phyloP scores from a whole-genome alignment of 805 yeast genomes.

The Metschnikowia similis region DNA sequence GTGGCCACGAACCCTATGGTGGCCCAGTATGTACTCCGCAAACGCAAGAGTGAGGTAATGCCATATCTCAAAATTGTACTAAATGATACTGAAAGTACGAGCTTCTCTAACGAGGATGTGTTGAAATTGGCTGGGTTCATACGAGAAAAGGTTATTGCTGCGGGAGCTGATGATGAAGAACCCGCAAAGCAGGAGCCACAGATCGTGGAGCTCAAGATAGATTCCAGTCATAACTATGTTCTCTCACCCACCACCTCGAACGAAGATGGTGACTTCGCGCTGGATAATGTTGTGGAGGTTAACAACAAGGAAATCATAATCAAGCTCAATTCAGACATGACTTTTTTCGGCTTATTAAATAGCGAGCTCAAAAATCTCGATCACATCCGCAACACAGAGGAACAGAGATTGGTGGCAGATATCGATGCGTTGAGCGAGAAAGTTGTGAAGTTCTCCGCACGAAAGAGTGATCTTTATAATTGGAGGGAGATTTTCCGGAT shows the following conservation, averaged over 20 bases:
- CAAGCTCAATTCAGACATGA: slow-evolving; percentile 50
- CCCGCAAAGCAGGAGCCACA: slow-evolving; percentile 7
- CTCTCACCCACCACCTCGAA: slow-evolving; percentile 24
- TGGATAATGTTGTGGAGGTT: slow-evolving; percentile 11
- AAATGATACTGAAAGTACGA: slow-evolving; percentile 24
- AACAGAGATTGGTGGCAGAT: slow-evolving; percentile 36
- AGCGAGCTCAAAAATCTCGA: slow-evolving; percentile 51
- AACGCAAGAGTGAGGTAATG: slow-evolving; percentile 24
- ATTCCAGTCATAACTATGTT: slow-evolving; percentile 24
- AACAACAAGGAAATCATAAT: slow-evolving; percentile 36
- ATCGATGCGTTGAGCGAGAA: slow-evolving; percentile 40
- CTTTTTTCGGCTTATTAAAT: slow-evolving; percentile 55
- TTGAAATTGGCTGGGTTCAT: slow-evolving; percentile 26
- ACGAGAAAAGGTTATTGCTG: slow-evolving; percentile 24
- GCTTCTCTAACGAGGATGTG: slow-evolving; percentile 28
- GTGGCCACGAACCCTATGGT: slow-evolving; percentile 35
- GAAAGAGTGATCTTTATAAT: slow-evolving; percentile 52
- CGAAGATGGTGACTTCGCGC: background rate
- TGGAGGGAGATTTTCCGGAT: slow-evolving; percentile 69
- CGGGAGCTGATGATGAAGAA: slow-evolving; percentile 20
- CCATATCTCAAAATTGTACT: slow-evolving; percentile 39
- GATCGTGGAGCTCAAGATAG: slow-evolving; percentile 27
- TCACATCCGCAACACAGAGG: slow-evolving; percentile 39
- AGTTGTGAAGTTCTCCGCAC: slow-evolving; percentile 23
- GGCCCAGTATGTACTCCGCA: slow-evolving; percentile 40